Base-by-base conservation (phyloP, 768 basidiomycete genomes). In the Suillus placidus region DNA sequence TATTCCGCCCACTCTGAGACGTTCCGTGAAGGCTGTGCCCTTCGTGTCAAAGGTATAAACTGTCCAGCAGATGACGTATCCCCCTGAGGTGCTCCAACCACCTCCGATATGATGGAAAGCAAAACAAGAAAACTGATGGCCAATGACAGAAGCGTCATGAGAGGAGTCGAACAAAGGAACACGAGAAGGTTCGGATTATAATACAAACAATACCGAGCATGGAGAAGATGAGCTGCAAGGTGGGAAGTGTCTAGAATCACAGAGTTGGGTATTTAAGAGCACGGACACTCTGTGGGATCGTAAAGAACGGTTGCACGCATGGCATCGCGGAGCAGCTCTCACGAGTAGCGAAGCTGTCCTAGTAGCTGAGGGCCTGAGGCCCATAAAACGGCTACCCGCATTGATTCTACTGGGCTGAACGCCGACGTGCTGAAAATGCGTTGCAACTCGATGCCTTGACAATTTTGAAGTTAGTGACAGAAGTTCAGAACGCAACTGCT, bases 1-100 rank as follows among this genome's bases (percentile, higher is more conserved):
- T 71, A 76, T 26, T 38, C 65, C 18, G 68, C 70, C 70, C 68
- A 70, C 42, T 76, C 71, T 6, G 68, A 61, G 4, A 66, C 67
- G 4, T 72, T 70, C 57, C 67, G 70, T 40, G 45, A 35, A 7
- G 67, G 35, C 42, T 18, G 67, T 40, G 67, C 54, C 16, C 66
- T 65, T 42, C 68, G 67, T 63, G 52, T 73, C 1, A 75, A 66
- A 55, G 60, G 9, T n/a, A 76, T 63, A n/a, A 65, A 69, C 67
- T 70, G 74, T 38, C 71, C 69, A 63, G 52, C 67, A 73, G 67
- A 30, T 60, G 63, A 49, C 6, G 26, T 51, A 3, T 45, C 8
- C 51, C 38, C 61, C 30, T 47, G 64, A 67, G 69, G 70, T 42
- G 49, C 60, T 6, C 67, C 68, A 40, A 73, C 32, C 8, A 61